phyloP scores from a whole-genome alignment of 169 alveolate species.

The Plasmodium coatneyi region DNA sequence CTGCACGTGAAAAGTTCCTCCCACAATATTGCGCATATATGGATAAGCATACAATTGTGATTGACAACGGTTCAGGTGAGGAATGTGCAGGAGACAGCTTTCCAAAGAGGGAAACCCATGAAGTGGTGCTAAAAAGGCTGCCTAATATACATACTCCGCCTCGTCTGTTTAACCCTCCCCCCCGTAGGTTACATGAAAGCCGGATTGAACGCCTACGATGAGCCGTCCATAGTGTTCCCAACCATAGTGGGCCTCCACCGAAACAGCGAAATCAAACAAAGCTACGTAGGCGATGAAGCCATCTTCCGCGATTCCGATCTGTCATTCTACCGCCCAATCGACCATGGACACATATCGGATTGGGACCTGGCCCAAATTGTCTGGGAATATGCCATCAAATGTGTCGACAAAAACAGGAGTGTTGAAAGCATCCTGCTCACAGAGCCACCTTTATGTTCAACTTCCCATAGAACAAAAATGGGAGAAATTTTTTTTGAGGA shows the following conservation, averaged over 20 bases:
- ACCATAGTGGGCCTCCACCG: constrained; percentile 30
- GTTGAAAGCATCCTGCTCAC: constrained; percentile 76
- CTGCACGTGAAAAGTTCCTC: background rate
- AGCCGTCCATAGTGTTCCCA: constrained; percentile 57
- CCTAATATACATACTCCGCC: background rate
- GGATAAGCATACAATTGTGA: constrained; percentile 59
- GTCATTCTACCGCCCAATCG: constrained; percentile 77
- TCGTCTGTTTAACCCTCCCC: background rate
- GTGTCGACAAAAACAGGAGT: constrained; percentile 30
- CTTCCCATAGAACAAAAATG: constrained; percentile 80
- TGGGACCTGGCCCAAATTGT: constrained; percentile 45
- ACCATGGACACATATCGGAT: constrained; percentile 76
- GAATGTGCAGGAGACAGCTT: background rate
- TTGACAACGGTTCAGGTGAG: constrained; percentile 71
- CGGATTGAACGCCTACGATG: constrained; percentile 17
- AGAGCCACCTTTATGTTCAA: constrained; percentile 82
- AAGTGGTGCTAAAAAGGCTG: background rate
- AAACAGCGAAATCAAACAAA: background rate
- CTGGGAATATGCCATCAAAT: constrained; percentile 56
- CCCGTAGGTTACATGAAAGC: constrained; percentile 55
- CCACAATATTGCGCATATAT: constrained; percentile 8
- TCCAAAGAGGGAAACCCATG: background rate
- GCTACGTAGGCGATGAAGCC: constrained; percentile 77
- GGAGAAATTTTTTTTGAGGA: constrained; percentile 89
- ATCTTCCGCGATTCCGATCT: constrained; percentile 59